Percentiles rank a stretch among this genome's conserved stretches.
phyloP scores from a whole-genome alignment of 2,329 filamentous ascomycete species.

The Rutstroemia sp. region DNA sequence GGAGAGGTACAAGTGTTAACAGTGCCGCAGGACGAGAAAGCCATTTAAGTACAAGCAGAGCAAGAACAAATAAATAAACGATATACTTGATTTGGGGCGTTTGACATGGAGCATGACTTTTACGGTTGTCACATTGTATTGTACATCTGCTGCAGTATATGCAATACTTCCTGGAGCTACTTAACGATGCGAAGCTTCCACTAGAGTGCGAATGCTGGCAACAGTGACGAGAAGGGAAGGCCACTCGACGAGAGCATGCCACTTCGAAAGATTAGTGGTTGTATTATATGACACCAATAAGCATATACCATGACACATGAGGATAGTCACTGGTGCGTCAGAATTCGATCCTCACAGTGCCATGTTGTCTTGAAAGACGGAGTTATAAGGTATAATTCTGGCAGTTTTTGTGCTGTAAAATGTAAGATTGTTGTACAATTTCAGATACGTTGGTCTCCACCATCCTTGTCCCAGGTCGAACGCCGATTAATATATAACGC shows the following conservation, averaged over 20 bases:
- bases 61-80: conserved; percentile 48
- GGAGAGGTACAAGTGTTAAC: conserved; percentile 6
- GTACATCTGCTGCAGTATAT: not conserved
- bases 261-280: no score
- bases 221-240: no score
- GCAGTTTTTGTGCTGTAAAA: not conserved
- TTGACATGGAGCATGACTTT: conserved; percentile 6
- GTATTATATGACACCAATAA: no score
- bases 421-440: conserved; percentile 6
- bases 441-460: conserved; percentile 5
- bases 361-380: no score
- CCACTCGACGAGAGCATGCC: no score
- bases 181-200: no score
- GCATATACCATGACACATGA: no score
- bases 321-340: no score
- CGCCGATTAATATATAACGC: conserved; percentile 10
- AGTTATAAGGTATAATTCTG: not conserved
- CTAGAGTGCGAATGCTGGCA: no score
- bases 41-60: conserved; percentile 61
- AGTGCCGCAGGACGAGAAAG: conserved; percentile 53
- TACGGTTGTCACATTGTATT: not conserved
- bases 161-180: no score
- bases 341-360: no score
- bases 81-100: conserved; percentile 5
- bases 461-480: not conserved